Evolutionary conservation across 202 grass and related monocot species (phyloP).

Genomic region (Saccharum hybrid): DNA sequence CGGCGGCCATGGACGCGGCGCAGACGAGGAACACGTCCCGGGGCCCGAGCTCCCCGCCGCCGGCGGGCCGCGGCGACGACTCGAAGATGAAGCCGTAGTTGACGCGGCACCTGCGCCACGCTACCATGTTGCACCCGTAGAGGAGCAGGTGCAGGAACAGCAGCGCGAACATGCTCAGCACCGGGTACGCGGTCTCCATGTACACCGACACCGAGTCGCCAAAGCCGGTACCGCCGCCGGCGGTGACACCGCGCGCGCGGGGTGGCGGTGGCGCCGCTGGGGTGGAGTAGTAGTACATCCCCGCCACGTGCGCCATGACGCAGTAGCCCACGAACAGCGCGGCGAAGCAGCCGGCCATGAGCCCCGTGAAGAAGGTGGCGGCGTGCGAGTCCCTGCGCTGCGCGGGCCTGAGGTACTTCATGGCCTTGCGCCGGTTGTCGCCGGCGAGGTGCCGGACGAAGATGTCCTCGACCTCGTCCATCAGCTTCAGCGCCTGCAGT

Average conservation of each 20-base stretch:
- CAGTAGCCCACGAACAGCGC: conserved; percentile 71
- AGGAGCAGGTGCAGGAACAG: conserved; percentile 83
- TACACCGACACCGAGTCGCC: conserved; percentile 46
- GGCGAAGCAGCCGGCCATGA: conserved; percentile 72
- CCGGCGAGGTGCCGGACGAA: conserved; percentile 68
- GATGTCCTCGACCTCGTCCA: conserved; percentile 74
- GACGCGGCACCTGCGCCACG: conserved; percentile 74
- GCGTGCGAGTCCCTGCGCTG: conserved; percentile 58
- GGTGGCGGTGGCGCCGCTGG: background rate
- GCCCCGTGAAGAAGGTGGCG: conserved; percentile 70
- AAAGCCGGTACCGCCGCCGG: conserved; percentile 7
- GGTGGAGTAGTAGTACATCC: conserved; percentile 42
- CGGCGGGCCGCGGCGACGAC: conserved; percentile 3
- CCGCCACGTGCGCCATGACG: conserved; percentile 64
- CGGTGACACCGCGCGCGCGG: background rate
- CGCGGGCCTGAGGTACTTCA: conserved; percentile 80
- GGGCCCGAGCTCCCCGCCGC: conserved; percentile 54
- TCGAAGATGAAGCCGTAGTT: conserved; percentile 88
- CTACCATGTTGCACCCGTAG: conserved; percentile 75
- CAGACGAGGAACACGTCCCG: conserved; percentile 73
- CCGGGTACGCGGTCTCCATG: conserved; percentile 86
- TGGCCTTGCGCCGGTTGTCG: conserved; percentile 64
- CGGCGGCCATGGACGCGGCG: conserved; percentile 59
- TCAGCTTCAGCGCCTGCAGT: conserved; percentile 59
- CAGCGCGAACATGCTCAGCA: conserved; percentile 79